These are phyloP conservation scores for Chaetomium globosum DNA, from an alignment of 2,329 filamentous ascomycete genomes.

Conservation along the genomic window DNA sequence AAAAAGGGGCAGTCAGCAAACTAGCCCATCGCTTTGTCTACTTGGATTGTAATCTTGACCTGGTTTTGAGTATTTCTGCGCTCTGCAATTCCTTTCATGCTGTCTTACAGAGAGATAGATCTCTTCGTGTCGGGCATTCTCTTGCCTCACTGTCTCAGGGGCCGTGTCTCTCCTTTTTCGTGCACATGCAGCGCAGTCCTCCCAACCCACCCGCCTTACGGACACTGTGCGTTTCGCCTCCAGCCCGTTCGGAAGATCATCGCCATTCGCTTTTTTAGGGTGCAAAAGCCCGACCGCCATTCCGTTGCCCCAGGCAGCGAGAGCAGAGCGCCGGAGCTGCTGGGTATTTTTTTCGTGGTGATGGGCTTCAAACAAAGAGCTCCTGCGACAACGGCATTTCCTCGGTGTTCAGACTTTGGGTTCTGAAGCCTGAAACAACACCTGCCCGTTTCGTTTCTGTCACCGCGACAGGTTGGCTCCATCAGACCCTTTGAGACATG, in stretches of 20 bases:
- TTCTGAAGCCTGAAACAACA: slow-evolving; percentile 15
- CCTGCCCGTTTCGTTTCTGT: background rate
- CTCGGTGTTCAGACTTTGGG: background rate
- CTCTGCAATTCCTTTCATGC: background rate
- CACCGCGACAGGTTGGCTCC: background rate
- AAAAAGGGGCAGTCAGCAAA: background rate
- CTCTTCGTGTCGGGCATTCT: background rate
- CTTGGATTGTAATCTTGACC: too few species aligned
- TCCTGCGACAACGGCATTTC: background rate
- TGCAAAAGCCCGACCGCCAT: slow-evolving; percentile 6
- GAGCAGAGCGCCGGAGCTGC: background rate
- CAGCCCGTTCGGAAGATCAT: background rate
- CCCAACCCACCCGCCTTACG: slow-evolving; percentile 9
- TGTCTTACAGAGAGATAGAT: background rate
- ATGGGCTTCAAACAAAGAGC: background rate
- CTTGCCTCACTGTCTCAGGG: slow-evolving; percentile 4
- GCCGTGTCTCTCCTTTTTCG: slow-evolving; percentile 10
- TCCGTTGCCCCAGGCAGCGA: slow-evolving; percentile 1
- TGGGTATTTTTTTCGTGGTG: background rate
- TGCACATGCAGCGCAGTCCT: slow-evolving; percentile 21
- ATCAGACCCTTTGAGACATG: background rate
- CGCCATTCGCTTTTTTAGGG: slow-evolving; percentile 1
- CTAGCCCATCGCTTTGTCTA: too few species aligned
- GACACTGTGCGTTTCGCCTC: slow-evolving; percentile 20
- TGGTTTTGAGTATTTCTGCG: background rate